A percentile compares a stretch with the other conserved stretches of the same genome.
These are phyloP conservation scores for Vicia faba DNA, from an alignment of 306 rosid genomes.

Conservation along the genomic window DNA sequence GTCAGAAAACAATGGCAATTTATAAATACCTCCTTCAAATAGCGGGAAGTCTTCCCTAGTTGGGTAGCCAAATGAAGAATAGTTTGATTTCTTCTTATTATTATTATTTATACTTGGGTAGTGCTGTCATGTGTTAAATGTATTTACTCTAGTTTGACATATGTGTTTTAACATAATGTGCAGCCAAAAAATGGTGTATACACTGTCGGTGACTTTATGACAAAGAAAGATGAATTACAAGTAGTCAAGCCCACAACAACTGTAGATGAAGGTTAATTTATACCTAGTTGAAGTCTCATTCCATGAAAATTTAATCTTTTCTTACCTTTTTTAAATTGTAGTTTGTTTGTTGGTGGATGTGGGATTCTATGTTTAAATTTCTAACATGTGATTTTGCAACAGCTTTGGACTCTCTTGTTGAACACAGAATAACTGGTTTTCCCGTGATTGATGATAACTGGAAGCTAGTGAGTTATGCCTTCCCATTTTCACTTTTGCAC, in stretches of 20 bases:
- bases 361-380: slow-evolving; percentile 22
- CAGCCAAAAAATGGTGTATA: slow-evolving; percentile 69
- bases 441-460: slow-evolving; percentile 91
- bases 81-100: background rate
- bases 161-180: slow-evolving; percentile 15
- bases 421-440: slow-evolving; percentile 92
- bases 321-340: background rate
- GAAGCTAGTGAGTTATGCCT: slow-evolving; percentile 69
- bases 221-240: slow-evolving; percentile 66
- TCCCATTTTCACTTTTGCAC: background rate
- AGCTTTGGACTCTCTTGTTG: slow-evolving; percentile 90
- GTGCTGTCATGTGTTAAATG: slow-evolving; percentile 7
- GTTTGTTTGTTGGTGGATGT: background rate
- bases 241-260: slow-evolving; percentile 86
- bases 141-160: slow-evolving; percentile 28
- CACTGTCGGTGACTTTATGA: slow-evolving; percentile 96
- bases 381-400: slow-evolving; percentile 48
- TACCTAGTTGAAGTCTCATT: slow-evolving; percentile 9
- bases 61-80: slow-evolving; percentile 17
- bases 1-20: background rate
- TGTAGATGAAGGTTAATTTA: slow-evolving; percentile 80
- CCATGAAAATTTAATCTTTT: background rate
- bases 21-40: slow-evolving; percentile 25
- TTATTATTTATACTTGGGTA: background rate
- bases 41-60: background rate